Base-by-base conservation (phyloP, 208 protist species). In the Leishmania martiniquensis region DNA sequence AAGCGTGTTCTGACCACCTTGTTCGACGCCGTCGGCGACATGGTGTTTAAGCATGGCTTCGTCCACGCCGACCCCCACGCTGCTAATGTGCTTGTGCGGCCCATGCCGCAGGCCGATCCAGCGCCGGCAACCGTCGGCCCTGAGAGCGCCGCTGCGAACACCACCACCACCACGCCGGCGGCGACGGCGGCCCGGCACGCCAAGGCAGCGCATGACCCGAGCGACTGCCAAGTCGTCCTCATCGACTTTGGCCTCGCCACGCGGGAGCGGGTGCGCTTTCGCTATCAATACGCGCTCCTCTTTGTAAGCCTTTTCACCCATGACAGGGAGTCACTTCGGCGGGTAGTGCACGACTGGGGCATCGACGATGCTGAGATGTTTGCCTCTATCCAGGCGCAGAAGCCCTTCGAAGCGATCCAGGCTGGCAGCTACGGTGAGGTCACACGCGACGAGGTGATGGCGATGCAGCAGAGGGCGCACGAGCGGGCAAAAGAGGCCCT, bases 31-130 rank as follows among this genome's bases (percentile, higher is more conserved):
- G 98, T 98, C 82, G 89, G 92, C 10, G 87, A 98, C 57, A 96
- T 98, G 89, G 97, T 99, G n/a, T 99, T 99, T 71, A 85, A 96
- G 17, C 76, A 95, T 67, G 96, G 96, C 59, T 99, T 98, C 78
- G 87, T 99, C 5, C 98, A 99, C 83, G 93, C 91, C 74, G 96
- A 99, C 63, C 93, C 94, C 32, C 97, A 99, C 81, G 95, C 91
- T 3, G 97, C 96, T 22, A 99, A 99, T 85, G 85, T 99, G 55
- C 76, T 99, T 17, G 89, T 98, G 42, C 87, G 95, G 4, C 76
- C 72, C n/a, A 49, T 47, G 57, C 83, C 88, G 54, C 44, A 39
- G n/a, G 39, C 49, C 29, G 37, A 68, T 68, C 20, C 39, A 45
- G 39, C 63, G 20, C 51, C 29, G 5, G 70, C 2, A 37, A 42